Conservation (phyloP, 2,329 filamentous ascomycete genomes). For the Xylaria sp. region DNA sequence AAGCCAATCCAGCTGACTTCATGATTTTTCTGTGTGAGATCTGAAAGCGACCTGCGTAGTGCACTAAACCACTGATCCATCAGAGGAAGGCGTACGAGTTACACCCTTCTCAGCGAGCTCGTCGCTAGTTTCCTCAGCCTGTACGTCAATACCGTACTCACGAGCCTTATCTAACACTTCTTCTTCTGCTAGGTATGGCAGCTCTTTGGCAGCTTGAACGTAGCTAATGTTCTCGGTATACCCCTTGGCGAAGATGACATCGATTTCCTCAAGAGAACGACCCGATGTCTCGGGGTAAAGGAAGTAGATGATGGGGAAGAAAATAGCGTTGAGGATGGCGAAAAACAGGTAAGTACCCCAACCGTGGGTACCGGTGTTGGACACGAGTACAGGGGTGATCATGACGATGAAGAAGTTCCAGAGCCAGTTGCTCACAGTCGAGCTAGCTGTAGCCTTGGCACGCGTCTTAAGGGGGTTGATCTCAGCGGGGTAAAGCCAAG, state of each 20-base stretch:
- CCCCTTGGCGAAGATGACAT: conserved; percentile 69
- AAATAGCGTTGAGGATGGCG: conserved; percentile 58
- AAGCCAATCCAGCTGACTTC: conserved; percentile 6
- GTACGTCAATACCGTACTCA: conserved; percentile 45
- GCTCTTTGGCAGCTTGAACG: conserved; percentile 65
- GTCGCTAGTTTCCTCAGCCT: conserved; percentile 42
- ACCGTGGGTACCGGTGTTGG: conserved; percentile 57
- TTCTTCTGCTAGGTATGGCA: conserved; percentile 62
- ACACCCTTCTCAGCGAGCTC: conserved; percentile 39
- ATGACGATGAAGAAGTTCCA: conserved; percentile 65
- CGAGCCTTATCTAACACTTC: conserved; percentile 62
- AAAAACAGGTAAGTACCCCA: conserved; percentile 63
- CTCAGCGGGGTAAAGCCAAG: conserved; percentile 68
- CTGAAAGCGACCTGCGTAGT: background rate
- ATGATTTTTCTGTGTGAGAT: background rate
- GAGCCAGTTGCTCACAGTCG: conserved; percentile 63
- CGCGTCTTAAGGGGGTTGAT: conserved; percentile 62
- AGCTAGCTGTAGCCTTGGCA: conserved; percentile 61
- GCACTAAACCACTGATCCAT: conserved; percentile 15
- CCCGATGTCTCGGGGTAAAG: conserved; percentile 63
- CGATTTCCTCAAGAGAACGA: conserved; percentile 65
- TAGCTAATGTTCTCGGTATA: conserved; percentile 69
- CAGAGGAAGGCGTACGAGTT: conserved; percentile 25
- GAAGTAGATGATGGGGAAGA: conserved; percentile 60
- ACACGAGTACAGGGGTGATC: conserved; percentile 71